Evolutionary conservation across 2,329 filamentous ascomycete genomes (phyloP), one percentile per base, ranked within the genome.

Genomic region (Paracoccidioides lutzii): DNA sequence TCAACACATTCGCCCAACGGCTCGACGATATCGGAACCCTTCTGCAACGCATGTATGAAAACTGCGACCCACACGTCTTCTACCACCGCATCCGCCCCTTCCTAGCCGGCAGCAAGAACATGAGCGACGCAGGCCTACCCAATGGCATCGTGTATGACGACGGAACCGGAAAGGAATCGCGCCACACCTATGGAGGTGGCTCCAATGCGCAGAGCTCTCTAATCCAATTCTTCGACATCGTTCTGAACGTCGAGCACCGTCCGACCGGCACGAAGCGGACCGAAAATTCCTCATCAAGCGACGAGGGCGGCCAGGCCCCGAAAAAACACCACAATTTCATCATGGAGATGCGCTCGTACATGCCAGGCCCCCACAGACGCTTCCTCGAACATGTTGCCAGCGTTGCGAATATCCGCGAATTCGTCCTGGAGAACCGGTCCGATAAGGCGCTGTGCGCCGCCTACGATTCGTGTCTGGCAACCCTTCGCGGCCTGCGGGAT

Each of bases 201-300:
- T 96, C 90, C 73, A 97, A 98, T 66, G 93, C 93, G 0, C 93
- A 98, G 72, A 95, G 89, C 76, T 96, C 90, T 57, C 76, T 97
- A 58, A 93, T 98, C 59, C 93, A 98, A 64, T 96, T 97, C 75
- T 97, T 97, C 66, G 93, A 98, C 69, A 83, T 97, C 52, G 83
- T 88, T 1, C 81, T 98, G 1, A 90, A 90, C 45, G 81, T 98
- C 53, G 85, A 93, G 67, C 93, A 98, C 70, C 83, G 87, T 7
- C 90, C 91, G 0, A 97, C 93, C 0, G 91, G 91, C 42, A 82
- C 88, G 62, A 85, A 66, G 57, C 56, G 61, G 57, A 55, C 62
- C 54, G 37, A 40, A 3, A 37, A 15, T 41, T 42, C 6, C 33
- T 41, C 15, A n/a, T 14, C 45, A 45, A 51, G 7, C 8, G 33